Percentiles rank a stretch among this genome's conserved stretches.
phyloP scores from a whole-genome alignment of 2,329 filamentous ascomycete genomes.

The Sporothrix brunneoviolacea region DNA sequence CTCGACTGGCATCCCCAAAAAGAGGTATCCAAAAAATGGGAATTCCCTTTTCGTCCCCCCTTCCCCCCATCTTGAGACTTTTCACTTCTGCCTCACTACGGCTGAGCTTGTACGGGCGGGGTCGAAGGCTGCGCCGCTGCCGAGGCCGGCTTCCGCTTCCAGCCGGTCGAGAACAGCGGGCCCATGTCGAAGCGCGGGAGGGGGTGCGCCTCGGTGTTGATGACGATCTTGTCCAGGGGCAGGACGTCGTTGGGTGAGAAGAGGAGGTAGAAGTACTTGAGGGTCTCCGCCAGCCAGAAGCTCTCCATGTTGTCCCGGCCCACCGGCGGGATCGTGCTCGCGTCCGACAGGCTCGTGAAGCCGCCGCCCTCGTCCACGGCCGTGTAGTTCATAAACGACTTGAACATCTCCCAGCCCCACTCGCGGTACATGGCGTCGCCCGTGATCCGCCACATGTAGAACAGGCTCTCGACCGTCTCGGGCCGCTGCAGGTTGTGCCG shows the following conservation, averaged over 20 bases:
- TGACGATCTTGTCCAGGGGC: slow-evolving; percentile 77
- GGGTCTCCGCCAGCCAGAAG: slow-evolving; percentile 96
- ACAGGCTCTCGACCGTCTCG: slow-evolving; percentile 91
- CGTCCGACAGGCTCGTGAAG: slow-evolving; percentile 75
- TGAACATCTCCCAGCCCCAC: slow-evolving; percentile 99
- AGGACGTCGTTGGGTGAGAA: slow-evolving; percentile 80
- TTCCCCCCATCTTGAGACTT: too few relatives aligned
- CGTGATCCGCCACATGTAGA: slow-evolving; percentile 99
- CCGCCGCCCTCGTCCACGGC: slow-evolving; percentile 70
- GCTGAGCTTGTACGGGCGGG: too few relatives aligned
- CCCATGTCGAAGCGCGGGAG: slow-evolving; percentile 81
- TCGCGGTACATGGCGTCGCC: slow-evolving; percentile 82
- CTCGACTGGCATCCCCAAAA: too few relatives aligned
- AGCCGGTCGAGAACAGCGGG: slow-evolving; percentile 71
- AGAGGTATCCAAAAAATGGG: too few relatives aligned
- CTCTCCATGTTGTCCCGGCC: slow-evolving; percentile 93
- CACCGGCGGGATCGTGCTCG: slow-evolving; percentile 61
- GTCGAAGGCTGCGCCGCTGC: too few relatives aligned
- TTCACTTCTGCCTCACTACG: too few relatives aligned
- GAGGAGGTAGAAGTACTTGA: slow-evolving; percentile 95
- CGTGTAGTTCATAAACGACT: slow-evolving; percentile 80
- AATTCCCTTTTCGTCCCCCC: too few relatives aligned
- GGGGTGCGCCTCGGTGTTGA: slow-evolving; percentile 94
- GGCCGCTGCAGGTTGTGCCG: slow-evolving; percentile 89
- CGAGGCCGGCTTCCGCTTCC: slow-evolving; percentile 58